Evolutionary conservation across 1,139 yeast genomes (phyloP), one percentile per base, ranked within the genome.

Genomic region (Lodderomyces pseudojiufengensis): DNA sequence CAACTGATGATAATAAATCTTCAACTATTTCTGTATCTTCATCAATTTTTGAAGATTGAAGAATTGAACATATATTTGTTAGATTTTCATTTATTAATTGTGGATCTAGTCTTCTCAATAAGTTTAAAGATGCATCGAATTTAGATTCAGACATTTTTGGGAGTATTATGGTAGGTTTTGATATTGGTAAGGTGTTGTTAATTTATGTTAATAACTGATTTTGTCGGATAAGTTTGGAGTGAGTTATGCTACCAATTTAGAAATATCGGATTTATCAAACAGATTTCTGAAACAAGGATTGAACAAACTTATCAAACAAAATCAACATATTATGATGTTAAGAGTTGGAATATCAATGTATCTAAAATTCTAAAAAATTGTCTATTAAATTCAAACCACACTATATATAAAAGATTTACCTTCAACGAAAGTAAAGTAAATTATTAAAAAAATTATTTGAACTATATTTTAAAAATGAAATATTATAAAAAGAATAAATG

Each of bases 21-120:
- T 84, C 95, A 5, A 96, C 94, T 29, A 88, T 61, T 29, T 78
- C 84, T 7, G 35, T 26, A 10, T 12, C 13, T 15, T 27, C 29
- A 15, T 12, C 29, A 5, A 9, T 5, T 27, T 65, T 68, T 20
- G 50, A 50, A 2, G 40, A 16, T 13, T 36, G 37, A 38, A 82
- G 79, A 31, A 87, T 61, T 39, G 84, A 71, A 56, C 95, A 86
- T 36, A 92, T 61, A 42, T 78, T 71, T 34, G 72, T 70, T 45
- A 92, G 66, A 58, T 92, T 85, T 29, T 62, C 51, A 10, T 78
- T 49, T 37, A 87, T 76, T 45, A 78, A 63, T 41, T 78, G 74
- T 13, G 98, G 97, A 54, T 88, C 84, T 45, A 92, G 69, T 44
- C 97, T 79, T 49, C 97, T 80, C 39, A 92, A 73, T 31, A 92